These are phyloP conservation scores for Teratosphaeria viscida DNA, from an alignment of 2,329 filamentous ascomycete species.

Conservation along the genomic window DNA sequence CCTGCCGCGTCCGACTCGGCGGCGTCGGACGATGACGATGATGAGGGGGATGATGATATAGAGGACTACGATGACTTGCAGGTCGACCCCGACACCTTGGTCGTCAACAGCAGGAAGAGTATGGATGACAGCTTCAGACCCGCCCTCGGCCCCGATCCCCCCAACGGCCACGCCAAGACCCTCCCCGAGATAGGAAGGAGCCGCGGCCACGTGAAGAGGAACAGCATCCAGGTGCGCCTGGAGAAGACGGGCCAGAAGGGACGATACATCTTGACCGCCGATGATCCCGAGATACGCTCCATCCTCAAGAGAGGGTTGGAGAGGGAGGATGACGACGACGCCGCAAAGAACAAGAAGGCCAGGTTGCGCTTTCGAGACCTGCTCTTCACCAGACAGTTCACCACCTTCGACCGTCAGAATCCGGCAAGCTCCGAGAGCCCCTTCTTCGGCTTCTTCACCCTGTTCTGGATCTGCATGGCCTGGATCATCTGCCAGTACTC, in stretches of 20 bases:
- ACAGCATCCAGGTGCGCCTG: constrained; percentile 38
- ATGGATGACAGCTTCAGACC: constrained; percentile 14
- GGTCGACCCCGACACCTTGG: constrained; percentile 26
- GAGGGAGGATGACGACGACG: constrained; percentile 27
- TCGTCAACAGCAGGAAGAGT: constrained; percentile 24
- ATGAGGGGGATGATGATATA: constrained; percentile 19
- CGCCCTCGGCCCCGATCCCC: background rate
- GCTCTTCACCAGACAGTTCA: constrained; percentile 61
- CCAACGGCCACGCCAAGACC: background rate
- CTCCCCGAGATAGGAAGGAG: constrained; percentile 1
- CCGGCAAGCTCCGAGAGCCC: constrained; percentile 52
- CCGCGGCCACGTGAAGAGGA: constrained; percentile 14
- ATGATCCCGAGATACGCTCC: constrained; percentile 40
- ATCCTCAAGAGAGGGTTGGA: constrained; percentile 35
- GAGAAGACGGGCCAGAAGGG: constrained; percentile 37
- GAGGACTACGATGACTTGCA: constrained; percentile 33
- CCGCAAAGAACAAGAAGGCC: constrained; percentile 22
- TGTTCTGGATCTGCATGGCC: constrained; percentile 65
- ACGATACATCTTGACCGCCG: constrained; percentile 38
- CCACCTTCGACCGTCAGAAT: constrained; percentile 65
- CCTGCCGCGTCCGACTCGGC: background rate
- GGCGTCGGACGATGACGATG: constrained; percentile 8
- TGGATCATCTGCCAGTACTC: constrained; percentile 58
- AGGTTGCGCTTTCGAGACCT: constrained; percentile 42
- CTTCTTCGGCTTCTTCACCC: constrained; percentile 69